phyloP scores from a whole-genome alignment of 257 asterid species.

The Ballota nigra region DNA sequence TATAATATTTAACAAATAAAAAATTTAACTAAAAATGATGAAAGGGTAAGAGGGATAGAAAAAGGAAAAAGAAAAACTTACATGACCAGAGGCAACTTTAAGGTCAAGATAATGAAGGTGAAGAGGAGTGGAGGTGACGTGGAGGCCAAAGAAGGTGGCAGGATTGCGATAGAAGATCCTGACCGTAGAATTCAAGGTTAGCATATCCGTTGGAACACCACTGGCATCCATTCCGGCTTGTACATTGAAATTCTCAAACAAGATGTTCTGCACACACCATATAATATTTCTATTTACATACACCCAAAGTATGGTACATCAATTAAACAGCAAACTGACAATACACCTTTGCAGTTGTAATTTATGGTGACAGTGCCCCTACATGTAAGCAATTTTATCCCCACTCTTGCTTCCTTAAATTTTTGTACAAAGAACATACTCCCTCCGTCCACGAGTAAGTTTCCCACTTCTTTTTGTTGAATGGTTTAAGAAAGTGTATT shows the following conservation, averaged over 20 bases:
- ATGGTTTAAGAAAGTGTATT: too few species aligned
- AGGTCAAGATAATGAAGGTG: conserved; percentile 65
- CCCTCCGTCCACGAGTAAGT: too few species aligned
- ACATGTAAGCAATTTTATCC: background rate
- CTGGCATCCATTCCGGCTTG: conserved; percentile 89
- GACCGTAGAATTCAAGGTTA: conserved; percentile 84
- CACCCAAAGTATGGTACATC: background rate
- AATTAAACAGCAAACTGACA: conserved; percentile 18
- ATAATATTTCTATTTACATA: background rate
- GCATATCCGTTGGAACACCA: conserved; percentile 94
- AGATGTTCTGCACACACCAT: conserved; percentile 50
- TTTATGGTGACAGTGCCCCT: conserved; percentile 23
- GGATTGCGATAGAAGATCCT: conserved; percentile 69
- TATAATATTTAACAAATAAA: background rate
- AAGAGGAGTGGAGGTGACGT: conserved; percentile 77
- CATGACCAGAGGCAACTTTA: conserved; percentile 74
- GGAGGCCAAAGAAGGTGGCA: conserved; percentile 84
- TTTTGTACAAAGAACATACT: background rate
- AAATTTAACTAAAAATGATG: background rate
- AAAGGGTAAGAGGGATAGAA: too few species aligned
- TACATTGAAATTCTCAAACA: conserved; percentile 62
- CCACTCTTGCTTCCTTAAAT: background rate
- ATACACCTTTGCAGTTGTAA: conserved; percentile 24
- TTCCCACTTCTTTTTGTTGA: too few species aligned
- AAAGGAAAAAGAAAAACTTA: conserved; percentile 28